A percentile compares a stretch with the other conserved stretches of the same genome.
Conservation (phyloP, 2,329 filamentous ascomycete species). For the Cordyceps javanica region DNA sequence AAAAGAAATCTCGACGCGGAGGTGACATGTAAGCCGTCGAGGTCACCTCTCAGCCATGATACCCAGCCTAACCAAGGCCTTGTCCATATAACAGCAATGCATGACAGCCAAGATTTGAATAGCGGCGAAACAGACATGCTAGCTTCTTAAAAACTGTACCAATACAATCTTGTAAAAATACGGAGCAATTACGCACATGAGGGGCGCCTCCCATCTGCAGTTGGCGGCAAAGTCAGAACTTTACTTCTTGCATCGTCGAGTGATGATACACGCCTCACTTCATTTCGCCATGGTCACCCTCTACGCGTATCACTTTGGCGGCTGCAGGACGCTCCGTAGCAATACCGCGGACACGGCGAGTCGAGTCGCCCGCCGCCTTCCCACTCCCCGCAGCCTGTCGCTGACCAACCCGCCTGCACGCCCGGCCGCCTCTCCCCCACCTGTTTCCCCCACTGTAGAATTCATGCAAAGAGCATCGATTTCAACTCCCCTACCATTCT, state of each 20-base stretch:
- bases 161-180: neutral
- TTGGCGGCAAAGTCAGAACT: neutral
- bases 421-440: neutral
- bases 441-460: neutral
- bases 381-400: neutral
- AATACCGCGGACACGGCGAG: neutral
- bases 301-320: neutral
- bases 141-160: neutral
- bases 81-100: neutral
- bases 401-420: conserved; percentile 2
- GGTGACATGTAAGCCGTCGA: conserved; percentile 20
- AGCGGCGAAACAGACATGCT: neutral
- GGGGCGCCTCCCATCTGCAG: neutral
- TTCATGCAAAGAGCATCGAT: neutral
- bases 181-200: neutral
- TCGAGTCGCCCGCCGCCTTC: neutral
- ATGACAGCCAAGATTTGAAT: neutral
- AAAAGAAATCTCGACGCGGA: conserved; percentile 42
- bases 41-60: neutral
- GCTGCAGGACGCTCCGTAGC: neutral
- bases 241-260: neutral
- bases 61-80: neutral
- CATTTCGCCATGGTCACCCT: neutral
- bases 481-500: neutral
- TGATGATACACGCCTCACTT: neutral